Percentiles rank a stretch among this genome's conserved stretches.
Conservation (phyloP, 2,329 filamentous ascomycete genomes). For the Aschersonia sp. region DNA sequence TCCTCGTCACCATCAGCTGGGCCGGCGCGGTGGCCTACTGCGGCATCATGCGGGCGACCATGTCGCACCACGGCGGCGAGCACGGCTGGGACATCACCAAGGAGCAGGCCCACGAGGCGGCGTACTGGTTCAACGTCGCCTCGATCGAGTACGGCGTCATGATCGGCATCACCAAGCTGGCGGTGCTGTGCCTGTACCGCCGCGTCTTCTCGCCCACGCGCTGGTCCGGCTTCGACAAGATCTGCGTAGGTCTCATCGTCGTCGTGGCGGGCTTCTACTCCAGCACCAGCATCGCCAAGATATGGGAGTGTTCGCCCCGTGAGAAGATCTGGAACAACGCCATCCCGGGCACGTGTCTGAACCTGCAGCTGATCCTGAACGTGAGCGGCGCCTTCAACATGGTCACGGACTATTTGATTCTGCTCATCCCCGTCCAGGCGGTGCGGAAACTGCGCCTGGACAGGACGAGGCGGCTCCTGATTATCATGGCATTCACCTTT, state of each 20-base stretch:
- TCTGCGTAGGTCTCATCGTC: not conserved
- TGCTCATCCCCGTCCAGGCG: slow-evolving; percentile 3
- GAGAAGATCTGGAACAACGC: slow-evolving; percentile 4
- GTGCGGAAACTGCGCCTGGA: slow-evolving; percentile 3
- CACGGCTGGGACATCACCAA: slow-evolving; percentile 4
- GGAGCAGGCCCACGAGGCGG: slow-evolving; percentile 1
- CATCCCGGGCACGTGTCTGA: slow-evolving; percentile 2
- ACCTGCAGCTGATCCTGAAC: slow-evolving; percentile 2
- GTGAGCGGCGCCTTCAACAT: slow-evolving; percentile 4
- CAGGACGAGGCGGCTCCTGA: not conserved
- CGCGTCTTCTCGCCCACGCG: slow-evolving; percentile 4
- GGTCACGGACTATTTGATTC: slow-evolving; percentile 2
- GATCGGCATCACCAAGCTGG: slow-evolving; percentile 3
- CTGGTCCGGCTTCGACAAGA: slow-evolving; percentile 2
- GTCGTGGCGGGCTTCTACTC: slow-evolving; percentile 2
- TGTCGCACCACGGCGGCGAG: slow-evolving; percentile 2
- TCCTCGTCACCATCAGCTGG: slow-evolving; percentile 2
- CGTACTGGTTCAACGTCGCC: slow-evolving; percentile 4
- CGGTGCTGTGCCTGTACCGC: slow-evolving; percentile 3
- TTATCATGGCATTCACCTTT: slow-evolving; percentile 3
- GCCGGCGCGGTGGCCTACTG: slow-evolving; percentile 4
- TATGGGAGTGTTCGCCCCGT: slow-evolving; percentile 3
- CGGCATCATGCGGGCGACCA: slow-evolving; percentile 4
- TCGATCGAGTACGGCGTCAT: slow-evolving; percentile 5
- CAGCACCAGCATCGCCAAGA: slow-evolving; percentile 3